Base-by-base conservation (phyloP, 164 flowering plant genomes). In the Pachysandra terminalis region DNA sequence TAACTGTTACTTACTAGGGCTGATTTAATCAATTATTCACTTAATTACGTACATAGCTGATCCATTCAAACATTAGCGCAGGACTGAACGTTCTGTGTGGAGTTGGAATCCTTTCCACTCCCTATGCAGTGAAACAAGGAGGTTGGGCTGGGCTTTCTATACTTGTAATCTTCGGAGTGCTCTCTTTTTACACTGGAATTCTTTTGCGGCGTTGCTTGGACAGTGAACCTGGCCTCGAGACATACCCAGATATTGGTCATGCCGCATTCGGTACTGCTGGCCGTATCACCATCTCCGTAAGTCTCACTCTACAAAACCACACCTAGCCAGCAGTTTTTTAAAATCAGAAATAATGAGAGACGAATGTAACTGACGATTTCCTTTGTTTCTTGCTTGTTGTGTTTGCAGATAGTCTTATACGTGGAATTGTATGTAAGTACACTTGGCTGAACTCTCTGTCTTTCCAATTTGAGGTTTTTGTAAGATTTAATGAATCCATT, bases 201-300 rank as follows among this genome's bases (percentile, higher is more conserved):
- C 95, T 96, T 22, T 71, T 96, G 71, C 85, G 99, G 19, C n/a
- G 63, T 61, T 96, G 99, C 82, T 76, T 96, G 67, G 98, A 96
- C 45, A 96, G 99, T 65, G 73, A 80, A 71, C 97, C 99, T 40
- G 99, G 90, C 19, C 88, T 96, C 5, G 90, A 93, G 74, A 96
- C 99, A 13, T 96, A 90, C 73, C 99, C 99, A 0, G 99, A 96
- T 72, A 93, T 96, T 72, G 99, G 99, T 58, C 96, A 90, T 72
- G 98, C 98, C 23, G 99, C 99, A n/a, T 96, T 93, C 71, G 99
- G 99, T 25, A 80, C 82, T 0, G 17, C 17, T 0, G 99, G 99
- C 51, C 89, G 99, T 21, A 63, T 93, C 58, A 79, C 75, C 59
- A 83, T 93, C 57, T 96, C 99, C 49, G 99, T 93, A 81, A 71